Percentiles rank a stretch among this genome's conserved stretches.
These are phyloP conservation scores for Aspergillus awamori DNA, from an alignment of 2,329 filamentous ascomycete genomes.

Conservation along the genomic window DNA sequence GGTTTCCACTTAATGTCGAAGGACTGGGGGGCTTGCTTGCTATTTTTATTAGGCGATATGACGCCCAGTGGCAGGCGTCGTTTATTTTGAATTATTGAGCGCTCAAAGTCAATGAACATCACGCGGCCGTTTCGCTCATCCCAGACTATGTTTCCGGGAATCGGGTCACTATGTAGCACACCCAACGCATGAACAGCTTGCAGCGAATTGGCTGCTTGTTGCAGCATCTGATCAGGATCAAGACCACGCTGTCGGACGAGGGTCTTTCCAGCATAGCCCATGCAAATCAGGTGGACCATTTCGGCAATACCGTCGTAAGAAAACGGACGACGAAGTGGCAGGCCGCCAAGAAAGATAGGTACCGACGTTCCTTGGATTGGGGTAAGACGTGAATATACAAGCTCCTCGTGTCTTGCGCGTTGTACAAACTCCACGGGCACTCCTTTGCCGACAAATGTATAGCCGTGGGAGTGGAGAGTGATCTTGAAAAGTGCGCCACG, in stretches of 20 bases:
- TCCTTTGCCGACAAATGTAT: constrained; percentile 33
- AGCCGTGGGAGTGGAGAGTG: constrained; percentile 30
- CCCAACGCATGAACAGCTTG: constrained; percentile 21
- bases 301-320: constrained; percentile 27
- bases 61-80: constrained; percentile 10
- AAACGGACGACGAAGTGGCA: constrained; percentile 23
- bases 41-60: constrained; percentile 18
- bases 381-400: constrained; percentile 25
- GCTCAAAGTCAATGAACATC: constrained; percentile 26
- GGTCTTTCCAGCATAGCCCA: constrained; percentile 22
- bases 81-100: constrained; percentile 13
- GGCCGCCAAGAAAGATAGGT: constrained; percentile 28
- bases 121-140: constrained; percentile 15
- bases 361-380: constrained; percentile 27
- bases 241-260: constrained; percentile 17
- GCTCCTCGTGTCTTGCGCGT: constrained; percentile 22
- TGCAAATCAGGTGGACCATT: constrained; percentile 26
- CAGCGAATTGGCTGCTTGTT: constrained; percentile 23
- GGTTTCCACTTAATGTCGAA: neutral
- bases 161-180: constrained; percentile 24
- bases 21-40: neutral
- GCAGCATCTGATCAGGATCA: constrained; percentile 9
- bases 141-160: constrained; percentile 21
- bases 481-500: constrained; percentile 31
- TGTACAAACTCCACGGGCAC: constrained; percentile 22